Conservation (phyloP, 768 basidiomycete species). For the Cytidiella melzeri region DNA sequence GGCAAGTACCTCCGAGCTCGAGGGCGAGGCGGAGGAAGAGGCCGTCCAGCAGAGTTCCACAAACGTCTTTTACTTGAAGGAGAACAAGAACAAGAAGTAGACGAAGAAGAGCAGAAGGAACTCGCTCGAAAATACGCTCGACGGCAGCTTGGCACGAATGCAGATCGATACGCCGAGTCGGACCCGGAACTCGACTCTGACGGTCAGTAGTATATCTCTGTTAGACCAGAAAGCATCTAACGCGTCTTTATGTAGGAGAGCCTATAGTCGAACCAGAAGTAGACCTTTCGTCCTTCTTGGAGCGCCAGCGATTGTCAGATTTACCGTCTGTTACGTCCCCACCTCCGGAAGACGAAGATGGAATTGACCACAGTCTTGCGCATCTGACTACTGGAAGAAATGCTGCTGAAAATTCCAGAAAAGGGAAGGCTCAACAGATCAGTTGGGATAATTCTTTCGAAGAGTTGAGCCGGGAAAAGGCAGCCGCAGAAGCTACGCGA, state of each 20-base stretch:
- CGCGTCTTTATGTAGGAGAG: constrained; percentile 40
- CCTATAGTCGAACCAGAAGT: constrained; percentile 65
- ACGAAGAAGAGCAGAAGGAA: constrained; percentile 46
- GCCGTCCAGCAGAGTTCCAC: constrained; percentile 63
- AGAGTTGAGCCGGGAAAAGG: constrained; percentile 61
- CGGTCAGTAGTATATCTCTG: constrained; percentile 36
- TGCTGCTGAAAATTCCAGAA: constrained; percentile 31
- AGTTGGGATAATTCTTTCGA: constrained; percentile 68
- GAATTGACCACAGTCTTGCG: constrained; percentile 51
- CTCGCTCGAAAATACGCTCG: constrained; percentile 44
- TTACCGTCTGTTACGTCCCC: constrained; percentile 10
- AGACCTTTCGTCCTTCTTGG: constrained; percentile 62
- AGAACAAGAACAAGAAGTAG: constrained; percentile 36
- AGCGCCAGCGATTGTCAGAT: constrained; percentile 45
- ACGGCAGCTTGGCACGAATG: constrained; percentile 61
- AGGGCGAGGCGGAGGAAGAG: constrained; percentile 52
- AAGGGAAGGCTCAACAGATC: constrained; percentile 59
- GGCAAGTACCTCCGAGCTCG: constrained; percentile 73
- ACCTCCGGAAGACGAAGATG: constrained; percentile 38
- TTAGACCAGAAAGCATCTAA: not conserved
- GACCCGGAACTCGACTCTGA: constrained; percentile 67
- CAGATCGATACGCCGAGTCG: constrained; percentile 67
- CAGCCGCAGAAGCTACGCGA: constrained; percentile 67
- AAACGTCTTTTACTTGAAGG: constrained; percentile 55
- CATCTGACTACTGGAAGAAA: constrained; percentile 36